These are phyloP conservation scores for Claviceps maximensis DNA, from an alignment of 2,329 filamentous ascomycete species.

Conservation along the genomic window DNA sequence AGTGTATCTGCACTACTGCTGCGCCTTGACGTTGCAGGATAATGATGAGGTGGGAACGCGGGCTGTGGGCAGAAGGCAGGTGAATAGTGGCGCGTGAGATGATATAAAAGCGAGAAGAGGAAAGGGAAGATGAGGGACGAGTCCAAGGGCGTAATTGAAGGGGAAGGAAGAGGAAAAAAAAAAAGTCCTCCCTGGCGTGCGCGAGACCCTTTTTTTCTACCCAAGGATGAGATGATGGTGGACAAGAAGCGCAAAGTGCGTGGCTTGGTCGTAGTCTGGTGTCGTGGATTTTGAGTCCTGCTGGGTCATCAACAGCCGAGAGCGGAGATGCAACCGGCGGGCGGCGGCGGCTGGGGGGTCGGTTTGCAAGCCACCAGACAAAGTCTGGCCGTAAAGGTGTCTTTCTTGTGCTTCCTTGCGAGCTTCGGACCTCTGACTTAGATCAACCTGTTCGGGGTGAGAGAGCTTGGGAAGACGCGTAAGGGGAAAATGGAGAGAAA, in stretches of 20 bases:
- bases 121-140: too few relatives aligned
- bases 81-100: neutral
- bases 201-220: constrained; percentile 4
- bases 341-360: constrained; percentile 1
- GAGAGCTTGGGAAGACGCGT: neutral
- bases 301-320: constrained; percentile 7
- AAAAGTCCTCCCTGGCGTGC: neutral
- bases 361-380: neutral
- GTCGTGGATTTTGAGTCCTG: constrained; percentile 5
- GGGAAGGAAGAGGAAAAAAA: neutral
- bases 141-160: too few relatives aligned
- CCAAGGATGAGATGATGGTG: neutral
- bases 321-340: constrained; percentile 9
- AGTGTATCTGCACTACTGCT: neutral
- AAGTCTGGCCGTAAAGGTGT: neutral
- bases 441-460: neutral
- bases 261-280: constrained; percentile 3
- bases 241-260: neutral
- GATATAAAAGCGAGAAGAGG: neutral
- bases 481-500: neutral
- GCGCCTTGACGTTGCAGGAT: neutral
- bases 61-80: neutral
- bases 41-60: neutral
- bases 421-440: neutral
- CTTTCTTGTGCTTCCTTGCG: neutral